Evolutionary conservation across 352 stramenopile genomes (phyloP).

Genomic region (Pythium pyrilobum): DNA sequence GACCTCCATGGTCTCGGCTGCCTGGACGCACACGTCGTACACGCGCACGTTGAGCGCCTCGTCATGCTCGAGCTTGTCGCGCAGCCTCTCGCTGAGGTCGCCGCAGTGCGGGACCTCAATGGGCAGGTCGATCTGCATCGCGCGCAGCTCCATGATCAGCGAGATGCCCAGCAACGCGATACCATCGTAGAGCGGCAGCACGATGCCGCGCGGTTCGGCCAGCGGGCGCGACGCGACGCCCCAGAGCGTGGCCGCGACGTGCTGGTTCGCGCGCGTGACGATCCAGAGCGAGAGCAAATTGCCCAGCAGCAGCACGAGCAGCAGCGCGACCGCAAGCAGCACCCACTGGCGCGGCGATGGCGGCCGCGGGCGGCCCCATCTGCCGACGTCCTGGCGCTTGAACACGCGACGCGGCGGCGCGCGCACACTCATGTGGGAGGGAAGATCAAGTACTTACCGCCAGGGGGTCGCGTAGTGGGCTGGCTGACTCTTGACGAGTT

Average conservation of each 20-base stretch:
- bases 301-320: constrained; percentile 8
- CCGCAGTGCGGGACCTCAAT: constrained; percentile 69
- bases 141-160: constrained; percentile 54
- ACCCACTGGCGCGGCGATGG: constrained; percentile 10
- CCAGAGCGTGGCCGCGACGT: constrained; percentile 14
- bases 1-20: constrained; percentile 21
- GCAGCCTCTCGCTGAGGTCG: constrained; percentile 41
- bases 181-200: constrained; percentile 61
- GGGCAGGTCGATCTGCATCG: constrained; percentile 42
- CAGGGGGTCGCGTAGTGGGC: background rate
- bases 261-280: background rate
- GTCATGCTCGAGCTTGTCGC: constrained; percentile 25
- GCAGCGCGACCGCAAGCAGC: background rate
- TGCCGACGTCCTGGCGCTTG: constrained; percentile 3
- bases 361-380: background rate
- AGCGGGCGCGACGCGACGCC: constrained; percentile 18
- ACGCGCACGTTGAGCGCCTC: constrained; percentile 45
- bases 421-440: no score
- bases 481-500: background rate
- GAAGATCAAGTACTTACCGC: constrained; percentile 13
- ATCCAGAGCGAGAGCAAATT: constrained; percentile 13
- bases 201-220: constrained; percentile 38
- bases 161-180: constrained; percentile 56
- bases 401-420: constrained; percentile 5
- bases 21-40: constrained; percentile 58